A percentile compares a stretch with the other conserved stretches of the same genome.
Conservation (phyloP, 2,329 filamentous ascomycete species). For the Gaeumannomyces tritici region DNA sequence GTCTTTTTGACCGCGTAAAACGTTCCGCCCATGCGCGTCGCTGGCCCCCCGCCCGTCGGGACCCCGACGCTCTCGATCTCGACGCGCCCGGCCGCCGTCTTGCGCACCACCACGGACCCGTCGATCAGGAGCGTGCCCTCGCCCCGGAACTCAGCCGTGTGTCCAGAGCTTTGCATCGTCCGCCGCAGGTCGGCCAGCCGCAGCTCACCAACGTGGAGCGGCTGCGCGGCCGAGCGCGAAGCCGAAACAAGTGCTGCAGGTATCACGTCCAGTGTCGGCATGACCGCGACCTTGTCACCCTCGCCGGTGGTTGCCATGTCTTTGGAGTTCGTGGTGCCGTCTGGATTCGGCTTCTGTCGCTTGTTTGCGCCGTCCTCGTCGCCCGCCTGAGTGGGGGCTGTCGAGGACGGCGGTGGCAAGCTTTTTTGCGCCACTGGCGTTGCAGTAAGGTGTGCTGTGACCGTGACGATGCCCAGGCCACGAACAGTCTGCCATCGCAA, state of each 20-base stretch:
- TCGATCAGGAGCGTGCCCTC: slow-evolving; percentile 90
- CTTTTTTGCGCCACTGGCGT: slow-evolving; percentile 31
- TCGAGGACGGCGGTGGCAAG: slow-evolving; percentile 28
- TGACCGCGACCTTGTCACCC: slow-evolving; percentile 11
- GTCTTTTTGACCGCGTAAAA: slow-evolving; percentile 83
- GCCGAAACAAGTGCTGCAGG: slow-evolving; percentile 56
- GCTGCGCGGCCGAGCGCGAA: slow-evolving; percentile 68
- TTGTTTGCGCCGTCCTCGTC: slow-evolving; percentile 37
- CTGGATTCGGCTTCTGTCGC: slow-evolving; percentile 34
- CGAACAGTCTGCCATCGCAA: slow-evolving; percentile 93
- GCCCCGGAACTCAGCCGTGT: slow-evolving; percentile 84
- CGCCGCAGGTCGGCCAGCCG: slow-evolving; percentile 80
- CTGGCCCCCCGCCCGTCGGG: slow-evolving; percentile 28
- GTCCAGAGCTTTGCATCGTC: slow-evolving; percentile 71
- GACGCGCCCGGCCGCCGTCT: slow-evolving; percentile 77
- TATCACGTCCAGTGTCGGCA: slow-evolving; percentile 45
- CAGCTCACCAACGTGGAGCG: slow-evolving; percentile 89
- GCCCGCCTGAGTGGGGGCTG: slow-evolving; percentile 25
- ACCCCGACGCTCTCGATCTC: slow-evolving; percentile 74
- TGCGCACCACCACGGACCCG: slow-evolving; percentile 77
- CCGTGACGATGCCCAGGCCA: slow-evolving; percentile 82
- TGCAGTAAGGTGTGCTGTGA: slow-evolving; percentile 60
- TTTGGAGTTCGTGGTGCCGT: slow-evolving; percentile 9
- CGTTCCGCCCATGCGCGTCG: slow-evolving; percentile 43
- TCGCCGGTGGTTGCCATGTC: slow-evolving; percentile 11